phyloP scores from a whole-genome alignment of 495 filamentous ascomycete genomes.

The Cairneyella variabilis region DNA sequence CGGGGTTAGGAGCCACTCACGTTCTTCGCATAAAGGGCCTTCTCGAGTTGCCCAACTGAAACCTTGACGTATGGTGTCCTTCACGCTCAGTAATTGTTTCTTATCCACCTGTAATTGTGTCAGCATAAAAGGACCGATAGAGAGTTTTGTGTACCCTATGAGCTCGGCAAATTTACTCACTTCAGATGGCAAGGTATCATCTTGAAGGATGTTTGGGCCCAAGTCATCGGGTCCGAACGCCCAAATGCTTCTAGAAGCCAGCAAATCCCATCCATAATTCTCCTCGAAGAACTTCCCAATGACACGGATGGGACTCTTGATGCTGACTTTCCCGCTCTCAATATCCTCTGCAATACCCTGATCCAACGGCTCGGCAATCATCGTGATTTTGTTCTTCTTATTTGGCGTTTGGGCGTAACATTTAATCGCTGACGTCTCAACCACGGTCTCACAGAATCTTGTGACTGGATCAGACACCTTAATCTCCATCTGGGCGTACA shows the following conservation, averaged over 20 bases:
- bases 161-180: slow-evolving; percentile 38
- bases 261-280: slow-evolving; percentile 93
- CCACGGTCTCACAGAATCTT: slow-evolving; percentile 96
- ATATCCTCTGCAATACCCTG: slow-evolving; percentile 95
- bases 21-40: slow-evolving; percentile 97
- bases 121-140: slow-evolving; percentile 30
- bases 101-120: slow-evolving; percentile 66
- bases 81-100: slow-evolving; percentile 78
- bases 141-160: slow-evolving; percentile 13
- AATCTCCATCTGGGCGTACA: slow-evolving; percentile 99
- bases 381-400: slow-evolving; percentile 98
- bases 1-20: slow-evolving; percentile 49
- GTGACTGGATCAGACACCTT: slow-evolving; percentile 98
- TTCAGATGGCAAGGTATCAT: slow-evolving; percentile 87
- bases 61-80: slow-evolving; percentile 88
- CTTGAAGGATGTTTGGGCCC: slow-evolving; percentile 93
- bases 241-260: slow-evolving; percentile 95
- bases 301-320: slow-evolving; percentile 88
- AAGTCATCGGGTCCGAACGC: slow-evolving; percentile 96
- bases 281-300: slow-evolving; percentile 97
- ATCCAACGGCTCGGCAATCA: slow-evolving; percentile 94
- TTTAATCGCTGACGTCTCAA: slow-evolving; percentile 94
- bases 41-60: slow-evolving; percentile 95
- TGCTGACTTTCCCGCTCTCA: slow-evolving; percentile 82
- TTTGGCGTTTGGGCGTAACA: slow-evolving; percentile 97